Evolutionary conservation across 1,139 yeast genomes (phyloP).

Genomic region (Sugiyamaella xylanicola): DNA sequence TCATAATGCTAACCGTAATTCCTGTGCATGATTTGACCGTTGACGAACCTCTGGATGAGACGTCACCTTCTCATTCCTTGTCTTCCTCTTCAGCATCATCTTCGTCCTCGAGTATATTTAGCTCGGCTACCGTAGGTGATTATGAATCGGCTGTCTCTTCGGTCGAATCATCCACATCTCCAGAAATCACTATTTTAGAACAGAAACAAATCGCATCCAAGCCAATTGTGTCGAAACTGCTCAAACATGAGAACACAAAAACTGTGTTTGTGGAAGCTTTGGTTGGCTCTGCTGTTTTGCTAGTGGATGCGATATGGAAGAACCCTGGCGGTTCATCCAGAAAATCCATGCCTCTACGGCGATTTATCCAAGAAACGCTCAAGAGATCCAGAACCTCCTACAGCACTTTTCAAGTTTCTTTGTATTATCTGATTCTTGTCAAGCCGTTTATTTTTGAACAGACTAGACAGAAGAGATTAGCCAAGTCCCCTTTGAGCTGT

Average conservation of each 20-base stretch:
- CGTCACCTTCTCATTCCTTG: background rate
- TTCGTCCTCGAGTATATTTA: slow-evolving; percentile 12
- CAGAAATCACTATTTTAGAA: slow-evolving; percentile 13
- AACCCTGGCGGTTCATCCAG: slow-evolving; percentile 26
- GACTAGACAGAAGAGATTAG: slow-evolving; percentile 17
- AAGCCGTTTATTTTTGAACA: slow-evolving; percentile 33
- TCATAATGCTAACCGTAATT: slow-evolving; percentile 5
- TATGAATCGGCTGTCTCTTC: slow-evolving; percentile 10
- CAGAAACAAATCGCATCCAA: background rate
- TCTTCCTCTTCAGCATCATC: background rate
- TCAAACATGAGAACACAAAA: slow-evolving; percentile 23
- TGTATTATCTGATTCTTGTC: slow-evolving; percentile 61
- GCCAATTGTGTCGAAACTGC: slow-evolving; percentile 13
- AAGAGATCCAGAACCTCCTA: slow-evolving; percentile 69
- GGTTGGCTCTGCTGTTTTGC: slow-evolving; percentile 42
- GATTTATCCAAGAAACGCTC: slow-evolving; percentile 64
- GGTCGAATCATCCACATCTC: slow-evolving; percentile 11
- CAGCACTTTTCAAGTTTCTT: slow-evolving; percentile 64
- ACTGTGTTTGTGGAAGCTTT: slow-evolving; percentile 39
- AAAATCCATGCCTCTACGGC: slow-evolving; percentile 40
- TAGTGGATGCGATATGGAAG: slow-evolving; percentile 44
- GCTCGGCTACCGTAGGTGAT: slow-evolving; percentile 14
- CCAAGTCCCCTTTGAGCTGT: slow-evolving; percentile 42
- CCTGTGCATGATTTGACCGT: slow-evolving; percentile 12
- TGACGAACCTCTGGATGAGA: slow-evolving; percentile 1